Evolutionary conservation across 2,329 filamentous ascomycete species (phyloP), one percentile per base, ranked within the genome.

Genomic region (Thelonectria olida): DNA sequence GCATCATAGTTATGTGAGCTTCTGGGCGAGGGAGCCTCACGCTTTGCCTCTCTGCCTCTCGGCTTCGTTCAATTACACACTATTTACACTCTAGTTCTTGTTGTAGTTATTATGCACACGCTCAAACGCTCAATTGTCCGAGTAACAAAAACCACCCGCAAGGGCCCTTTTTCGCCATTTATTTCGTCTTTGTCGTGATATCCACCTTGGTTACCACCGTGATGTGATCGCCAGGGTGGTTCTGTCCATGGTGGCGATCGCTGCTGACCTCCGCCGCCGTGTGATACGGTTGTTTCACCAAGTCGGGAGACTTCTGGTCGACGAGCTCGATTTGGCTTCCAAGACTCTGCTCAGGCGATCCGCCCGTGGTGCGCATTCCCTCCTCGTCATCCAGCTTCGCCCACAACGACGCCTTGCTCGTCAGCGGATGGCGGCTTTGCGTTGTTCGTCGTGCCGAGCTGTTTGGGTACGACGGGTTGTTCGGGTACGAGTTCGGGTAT

Each of bases 291-390:
- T 62, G 51, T 10, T 67, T 60, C 0, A 68, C 57, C 5, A 67
- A 28, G 42, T 69, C 66, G 6, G 64, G 59, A 7, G 13, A 20
- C 7, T n/a, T 48, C 28, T 61, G 65, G 8, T 64, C 62, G 12
- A 74, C 64, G 22, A 75, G 65, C 65, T 75, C 74, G 22, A 76
- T 74, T 34, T 74, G 64, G 48, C 72, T 75, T 13, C 72, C 72
- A 2, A 34, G 31, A 15, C 31, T 34, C 31, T 70, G 66, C 4
- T 72, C 67, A 0, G 65, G 60, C 2, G 64, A 56, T 1, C 10
- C 51, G 15, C 58, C 58, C 31, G 31, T 34, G 5, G 34, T 67
- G 2, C 61, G 38, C 23, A 50, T 17, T 2, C 58, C 59, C 27
- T 73, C 69, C 5, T 67, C 68, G 13, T 75, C 73, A 2, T 75